Base-by-base conservation (phyloP, 2,329 filamentous ascomycete genomes). In the Apiospora malaysiana region DNA sequence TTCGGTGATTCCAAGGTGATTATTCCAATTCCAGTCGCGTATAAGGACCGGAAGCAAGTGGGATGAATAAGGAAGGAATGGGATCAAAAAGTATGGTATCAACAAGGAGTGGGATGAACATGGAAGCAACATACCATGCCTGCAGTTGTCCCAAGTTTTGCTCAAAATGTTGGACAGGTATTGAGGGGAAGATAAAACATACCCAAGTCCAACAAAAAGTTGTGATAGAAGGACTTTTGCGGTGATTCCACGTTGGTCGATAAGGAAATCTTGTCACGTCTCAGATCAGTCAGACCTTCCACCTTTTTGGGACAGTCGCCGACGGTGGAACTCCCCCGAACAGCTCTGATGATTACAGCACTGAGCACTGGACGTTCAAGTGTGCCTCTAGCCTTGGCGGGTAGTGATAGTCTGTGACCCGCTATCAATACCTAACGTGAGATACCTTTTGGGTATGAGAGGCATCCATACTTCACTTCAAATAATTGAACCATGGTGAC, bases 51-150 rank as follows among this genome's bases (percentile, higher is more conserved):
- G 18, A 37, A 4, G 12, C 8, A n/a, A 18, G 3, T n/a, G 56
- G 56, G 27, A 63, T 63, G 40, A 47, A 63, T 27, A 59, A 59
- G n/a, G n/a, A n/a, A n/a, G n/a, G n/a, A n/a, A n/a, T n/a, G n/a
- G n/a, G n/a, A n/a, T n/a, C n/a, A n/a, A n/a, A n/a, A n/a, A n/a
- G n/a, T n/a, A n/a, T 6, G 32, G 32, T 3, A 32, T 32, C 32
- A 32, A 32, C 32, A 32, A 32, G 32, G 32, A 32, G 32, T 32
- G 32, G 32, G 32, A 32, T 32, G 32, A 32, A 32, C 3, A 32
- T 32, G 32, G 32, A 32, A 32, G 32, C 32, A 6, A 32, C 56
- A 9, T 23, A 63, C 56, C 32, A 23, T n/a, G 18, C 56, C 32
- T 6, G 43, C 43, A 47, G 46, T 32, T 40, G 9, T 23, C n/a